Evolutionary conservation across 345 rosid species (phyloP).

Genomic region (Streptanthus diversifolius): DNA sequence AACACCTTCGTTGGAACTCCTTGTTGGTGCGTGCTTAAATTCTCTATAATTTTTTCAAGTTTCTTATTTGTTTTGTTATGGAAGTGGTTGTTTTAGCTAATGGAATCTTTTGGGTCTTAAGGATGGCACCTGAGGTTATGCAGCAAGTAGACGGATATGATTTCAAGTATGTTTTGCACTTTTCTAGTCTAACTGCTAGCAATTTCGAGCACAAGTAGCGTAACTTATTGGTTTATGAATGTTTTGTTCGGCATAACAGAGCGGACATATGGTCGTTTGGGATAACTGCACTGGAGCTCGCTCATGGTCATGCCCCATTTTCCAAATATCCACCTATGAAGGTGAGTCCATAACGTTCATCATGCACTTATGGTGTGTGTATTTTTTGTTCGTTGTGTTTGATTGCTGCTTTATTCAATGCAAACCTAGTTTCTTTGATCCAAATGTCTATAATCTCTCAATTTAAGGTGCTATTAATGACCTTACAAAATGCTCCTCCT

Average conservation of each 20-base stretch:
- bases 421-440: not conserved
- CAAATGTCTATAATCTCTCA: slow-evolving; percentile 3
- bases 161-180: slow-evolving; percentile 56
- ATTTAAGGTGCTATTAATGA: slow-evolving; percentile 73
- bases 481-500: slow-evolving; percentile 91
- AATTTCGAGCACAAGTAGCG: not conserved
- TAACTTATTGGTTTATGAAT: not conserved
- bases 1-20: slow-evolving; percentile 93
- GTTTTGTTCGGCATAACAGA: slow-evolving; percentile 34
- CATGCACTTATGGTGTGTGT: no score
- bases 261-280: slow-evolving; percentile 94
- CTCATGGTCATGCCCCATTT: slow-evolving; percentile 94
- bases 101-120: slow-evolving; percentile 17
- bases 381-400: not conserved
- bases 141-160: slow-evolving; percentile 91
- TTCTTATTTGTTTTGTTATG: not conserved
- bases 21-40: slow-evolving; percentile 49
- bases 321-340: slow-evolving; percentile 90
- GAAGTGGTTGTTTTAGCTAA: not conserved
- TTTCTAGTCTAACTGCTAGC: not conserved
- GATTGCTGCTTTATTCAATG: not conserved
- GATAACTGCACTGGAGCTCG: slow-evolving; percentile 86
- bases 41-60: not conserved
- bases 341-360: no score
- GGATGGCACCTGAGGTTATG: slow-evolving; percentile 99